Base-by-base conservation (phyloP, 2,329 filamentous ascomycete species). In the Arthrobotrys megalospora region DNA sequence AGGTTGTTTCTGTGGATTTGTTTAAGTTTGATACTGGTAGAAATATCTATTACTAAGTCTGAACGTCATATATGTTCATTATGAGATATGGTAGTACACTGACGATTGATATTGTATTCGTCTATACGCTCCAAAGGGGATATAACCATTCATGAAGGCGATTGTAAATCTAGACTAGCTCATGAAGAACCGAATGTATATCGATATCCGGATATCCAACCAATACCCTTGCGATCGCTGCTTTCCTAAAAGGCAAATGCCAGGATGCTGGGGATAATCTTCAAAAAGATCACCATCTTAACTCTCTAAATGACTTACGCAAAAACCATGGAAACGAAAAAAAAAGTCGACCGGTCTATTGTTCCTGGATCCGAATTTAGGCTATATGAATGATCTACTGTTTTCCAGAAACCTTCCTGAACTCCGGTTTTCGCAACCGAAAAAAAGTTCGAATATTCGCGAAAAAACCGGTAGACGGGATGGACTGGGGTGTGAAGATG, bases 301-400 rank as follows among this genome's bases (percentile, higher is more conserved):
- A 52, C 7, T 10, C 24, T 48, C 19, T 16, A 45, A 45, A 45
- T 6, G 36, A 12, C 12, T 38, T 38, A 11, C n/a, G 41, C 8
- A n/a, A 45, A n/a, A 45, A 16, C n/a, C n/a, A 14, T 16, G 41
- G 41, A 45, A n/a, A 45, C 11, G 7, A 6, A n/a, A 45, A 6
- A n/a, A 45, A 45, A 45, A 2, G 14, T n/a, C 6, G 14, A 16
- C 11, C 2, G n/a, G 11, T 5, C 11, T 28, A n/a, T n/a, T 60
- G 55, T 60, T 43, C 55, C 55, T 43, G 36, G 36, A 43, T 60
- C 34, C 2, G 16, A 28, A 28, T 43, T 60, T 60, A 60, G 55
- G 14, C 19, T 60, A 38, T 58, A 21, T 2, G 24, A 41, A 41
- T 32, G 53, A 58, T 58, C 53, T 11, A 21, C 34, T 58, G 12